These are phyloP conservation scores for Skeletonema potamos DNA, from an alignment of 108 stramenopile species.

Conservation along the genomic window DNA sequence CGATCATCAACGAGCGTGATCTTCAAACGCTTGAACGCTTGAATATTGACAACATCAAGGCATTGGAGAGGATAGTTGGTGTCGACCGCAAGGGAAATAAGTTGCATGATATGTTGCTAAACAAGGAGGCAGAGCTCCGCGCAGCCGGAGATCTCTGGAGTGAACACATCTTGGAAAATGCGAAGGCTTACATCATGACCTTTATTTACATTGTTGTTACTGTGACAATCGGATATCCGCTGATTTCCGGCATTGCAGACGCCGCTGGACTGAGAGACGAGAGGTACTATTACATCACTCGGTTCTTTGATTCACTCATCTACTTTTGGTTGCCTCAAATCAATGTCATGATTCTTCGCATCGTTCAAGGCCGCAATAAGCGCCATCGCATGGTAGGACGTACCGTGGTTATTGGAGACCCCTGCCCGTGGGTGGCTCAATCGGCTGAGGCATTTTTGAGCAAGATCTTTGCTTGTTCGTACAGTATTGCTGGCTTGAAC, in stretches of 20 bases:
- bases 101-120: background rate
- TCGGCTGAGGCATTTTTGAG: constrained; percentile 74
- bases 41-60: constrained; percentile 54
- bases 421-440: constrained; percentile 72
- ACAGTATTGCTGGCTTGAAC: constrained; percentile 68
- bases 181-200: constrained; percentile 64
- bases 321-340: constrained; percentile 84
- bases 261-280: constrained; percentile 40
- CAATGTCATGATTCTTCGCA: constrained; percentile 57
- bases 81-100: constrained; percentile 20
- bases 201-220: constrained; percentile 67
- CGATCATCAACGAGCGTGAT: constrained; percentile 56
- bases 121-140: constrained; percentile 35
- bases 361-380: constrained; percentile 62
- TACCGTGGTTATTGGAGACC: constrained; percentile 83
- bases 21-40: constrained; percentile 55
- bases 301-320: constrained; percentile 62
- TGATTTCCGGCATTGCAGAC: constrained; percentile 48
- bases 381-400: constrained; percentile 77
- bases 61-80: constrained; percentile 61
- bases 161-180: constrained; percentile 65
- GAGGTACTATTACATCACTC: constrained; percentile 22
- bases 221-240: constrained; percentile 63
- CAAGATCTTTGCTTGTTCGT: constrained; percentile 80
- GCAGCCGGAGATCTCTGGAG: constrained; percentile 61